Evolutionary conservation across 768 basidiomycete genomes (phyloP).

Genomic region (Russula abietina): DNA sequence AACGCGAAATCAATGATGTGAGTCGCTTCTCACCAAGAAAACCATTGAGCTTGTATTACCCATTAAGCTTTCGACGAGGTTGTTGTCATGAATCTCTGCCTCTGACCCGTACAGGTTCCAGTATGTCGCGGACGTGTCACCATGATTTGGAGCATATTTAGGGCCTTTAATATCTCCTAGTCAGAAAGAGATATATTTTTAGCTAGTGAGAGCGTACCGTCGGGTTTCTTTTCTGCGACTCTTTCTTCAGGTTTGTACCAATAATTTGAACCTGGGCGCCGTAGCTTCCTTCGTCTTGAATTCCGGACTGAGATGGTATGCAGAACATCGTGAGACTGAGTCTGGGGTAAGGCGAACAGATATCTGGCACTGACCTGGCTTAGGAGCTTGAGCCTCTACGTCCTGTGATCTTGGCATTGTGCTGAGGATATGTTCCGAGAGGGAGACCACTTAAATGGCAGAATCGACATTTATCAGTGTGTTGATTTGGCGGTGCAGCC

Average conservation of each 20-base stretch:
- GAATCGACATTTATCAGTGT: background rate
- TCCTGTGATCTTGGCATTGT: background rate
- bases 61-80: slow-evolving; percentile 16
- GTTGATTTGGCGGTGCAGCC: background rate
- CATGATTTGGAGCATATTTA: slow-evolving; percentile 7
- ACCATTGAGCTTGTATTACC: slow-evolving; percentile 23
- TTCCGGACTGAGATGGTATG: no score
- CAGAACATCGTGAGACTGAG: no score
- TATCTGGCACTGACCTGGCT: no score
- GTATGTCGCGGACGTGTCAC: slow-evolving; percentile 16
- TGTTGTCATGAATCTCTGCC: slow-evolving; percentile 14
- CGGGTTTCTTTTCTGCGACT: background rate
- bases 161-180: background rate
- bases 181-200: background rate
- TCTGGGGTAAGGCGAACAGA: no score
- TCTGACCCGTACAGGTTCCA: slow-evolving; percentile 22
- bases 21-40: slow-evolving; percentile 15
- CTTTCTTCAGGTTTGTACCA: no score
- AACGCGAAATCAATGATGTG: background rate
- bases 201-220: background rate
- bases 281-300: no score
- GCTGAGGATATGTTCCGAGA: background rate
- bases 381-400: background rate
- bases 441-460: background rate
- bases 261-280: no score